A percentile compares a stretch with the other conserved stretches of the same genome.
These are phyloP conservation scores for Wickerhamiella dianesei DNA, from an alignment of 805 yeast genomes.

Conservation along the genomic window DNA sequence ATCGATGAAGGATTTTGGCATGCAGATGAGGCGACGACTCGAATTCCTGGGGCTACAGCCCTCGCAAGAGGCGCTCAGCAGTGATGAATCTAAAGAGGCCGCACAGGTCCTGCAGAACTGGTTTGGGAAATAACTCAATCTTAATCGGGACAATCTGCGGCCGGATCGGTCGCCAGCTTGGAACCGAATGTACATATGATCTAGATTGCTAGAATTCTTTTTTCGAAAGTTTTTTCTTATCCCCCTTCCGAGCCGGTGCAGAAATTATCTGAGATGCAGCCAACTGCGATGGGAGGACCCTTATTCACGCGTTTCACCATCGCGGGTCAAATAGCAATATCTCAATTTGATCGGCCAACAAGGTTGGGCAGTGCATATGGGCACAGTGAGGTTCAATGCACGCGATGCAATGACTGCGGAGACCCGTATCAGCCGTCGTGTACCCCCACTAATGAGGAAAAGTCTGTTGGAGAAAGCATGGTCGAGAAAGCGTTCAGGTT, in stretches of 20 bases:
- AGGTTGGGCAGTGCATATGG: neutral
- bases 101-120: neutral
- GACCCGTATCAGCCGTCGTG: too few relatives aligned
- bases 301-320: neutral
- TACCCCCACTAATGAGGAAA: too few relatives aligned
- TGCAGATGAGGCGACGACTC: neutral
- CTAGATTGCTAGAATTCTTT: too few relatives aligned
- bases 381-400: too few relatives aligned
- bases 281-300: neutral
- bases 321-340: neutral
- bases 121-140: neutral
- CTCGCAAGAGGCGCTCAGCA: too few relatives aligned
- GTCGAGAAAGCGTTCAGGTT: too few relatives aligned
- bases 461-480: too few relatives aligned
- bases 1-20: neutral
- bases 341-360: neutral
- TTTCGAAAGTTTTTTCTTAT: too few relatives aligned
- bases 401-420: too few relatives aligned
- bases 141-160: neutral
- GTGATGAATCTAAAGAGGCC: neutral
- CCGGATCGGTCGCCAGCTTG: neutral
- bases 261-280: neutral
- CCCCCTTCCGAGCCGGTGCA: neutral
- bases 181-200: neutral
- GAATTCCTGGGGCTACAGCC: neutral